Percentiles rank a stretch among this genome's conserved stretches.
Conservation (phyloP, 2,329 filamentous ascomycete genomes). For the Zymoseptoria passerinii region DNA sequence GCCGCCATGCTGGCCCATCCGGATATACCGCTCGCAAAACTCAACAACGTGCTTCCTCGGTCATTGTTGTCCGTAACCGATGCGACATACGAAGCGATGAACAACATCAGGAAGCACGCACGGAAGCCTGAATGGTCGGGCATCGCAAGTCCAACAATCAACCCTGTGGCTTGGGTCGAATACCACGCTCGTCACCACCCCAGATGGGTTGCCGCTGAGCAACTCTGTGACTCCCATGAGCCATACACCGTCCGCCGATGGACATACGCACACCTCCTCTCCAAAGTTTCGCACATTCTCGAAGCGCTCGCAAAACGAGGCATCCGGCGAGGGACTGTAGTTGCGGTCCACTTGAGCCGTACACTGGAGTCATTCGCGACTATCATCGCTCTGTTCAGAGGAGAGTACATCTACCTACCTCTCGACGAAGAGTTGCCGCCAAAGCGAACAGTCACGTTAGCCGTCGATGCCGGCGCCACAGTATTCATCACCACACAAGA, state of each 20-base stretch:
- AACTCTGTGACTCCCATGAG: not conserved
- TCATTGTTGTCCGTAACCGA: not conserved
- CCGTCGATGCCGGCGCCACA: slow-evolving; percentile 7
- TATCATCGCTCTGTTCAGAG: slow-evolving; percentile 8
- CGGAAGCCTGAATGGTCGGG: not conserved
- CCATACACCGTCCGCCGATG: not conserved
- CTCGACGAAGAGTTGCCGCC: slow-evolving; percentile 11
- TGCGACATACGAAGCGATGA: not conserved
- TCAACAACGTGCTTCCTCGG: slow-evolving; percentile 2
- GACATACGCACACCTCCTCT: not conserved
- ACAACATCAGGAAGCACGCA: not conserved
- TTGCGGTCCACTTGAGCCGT: slow-evolving; percentile 5
- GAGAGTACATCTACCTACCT: slow-evolving; percentile 9
- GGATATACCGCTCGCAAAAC: slow-evolving; percentile 1
- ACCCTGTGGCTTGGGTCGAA: slow-evolving; percentile 6
- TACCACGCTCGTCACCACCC: slow-evolving; percentile 9
- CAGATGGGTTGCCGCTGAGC: slow-evolving; percentile 9
- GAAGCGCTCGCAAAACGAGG: not conserved
- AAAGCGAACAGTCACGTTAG: slow-evolving; percentile 6
- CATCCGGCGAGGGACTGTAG: not conserved
- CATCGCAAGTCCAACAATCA: not conserved
- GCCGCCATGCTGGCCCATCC: slow-evolving; percentile 1
- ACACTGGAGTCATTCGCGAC: slow-evolving; percentile 10
- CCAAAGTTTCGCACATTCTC: not conserved
- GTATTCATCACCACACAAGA: slow-evolving; percentile 8